A percentile compares a stretch with the other conserved stretches of the same genome.
Evolutionary conservation across 2,329 filamentous ascomycete genomes (phyloP).

Genomic region (Coccinonectria pachysandricola): DNA sequence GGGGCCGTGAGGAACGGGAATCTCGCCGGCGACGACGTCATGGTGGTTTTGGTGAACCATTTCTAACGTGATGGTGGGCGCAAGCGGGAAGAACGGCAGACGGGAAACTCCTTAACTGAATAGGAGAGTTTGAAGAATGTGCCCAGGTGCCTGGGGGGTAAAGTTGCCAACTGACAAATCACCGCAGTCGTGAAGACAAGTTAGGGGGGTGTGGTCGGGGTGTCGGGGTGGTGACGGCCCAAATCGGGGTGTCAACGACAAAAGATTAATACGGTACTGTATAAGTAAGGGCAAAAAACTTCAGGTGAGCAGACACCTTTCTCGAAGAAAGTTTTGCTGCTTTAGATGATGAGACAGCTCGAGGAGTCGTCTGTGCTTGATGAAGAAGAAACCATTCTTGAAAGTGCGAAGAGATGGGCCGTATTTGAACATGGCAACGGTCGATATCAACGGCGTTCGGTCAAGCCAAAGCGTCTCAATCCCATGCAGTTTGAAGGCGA

Average conservation of each 20-base stretch:
- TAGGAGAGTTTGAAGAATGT: constrained; percentile 1
- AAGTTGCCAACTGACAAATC: constrained; percentile 7
- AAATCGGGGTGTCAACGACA: too few relatives aligned
- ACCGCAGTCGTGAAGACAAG: too few relatives aligned
- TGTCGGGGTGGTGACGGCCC: too few relatives aligned
- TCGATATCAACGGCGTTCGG: constrained; percentile 6
- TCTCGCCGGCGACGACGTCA: constrained; percentile 35
- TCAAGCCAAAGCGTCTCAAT: constrained; percentile 7
- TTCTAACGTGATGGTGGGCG: constrained; percentile 2
- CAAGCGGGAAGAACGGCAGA: too few relatives aligned
- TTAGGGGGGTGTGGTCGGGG: too few relatives aligned
- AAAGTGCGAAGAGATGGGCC: constrained; percentile 12
- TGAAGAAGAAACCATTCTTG: constrained; percentile 1
- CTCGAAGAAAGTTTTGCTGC: too few relatives aligned
- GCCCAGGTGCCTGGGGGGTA: constrained; percentile 2
- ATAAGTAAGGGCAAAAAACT: too few relatives aligned
- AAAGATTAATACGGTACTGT: too few relatives aligned
- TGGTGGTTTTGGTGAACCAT: constrained; percentile 25
- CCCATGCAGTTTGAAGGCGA: constrained; percentile 9
- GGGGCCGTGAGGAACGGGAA: constrained; percentile 44
- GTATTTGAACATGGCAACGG: constrained; percentile 16
- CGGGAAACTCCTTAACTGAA: too few relatives aligned
- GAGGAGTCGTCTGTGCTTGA: constrained; percentile 5
- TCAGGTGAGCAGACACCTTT: too few relatives aligned
- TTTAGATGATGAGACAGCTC: too few relatives aligned